Base-by-base conservation (phyloP, 2,329 filamentous ascomycete species). In the Endoconidiophora polonica region DNA sequence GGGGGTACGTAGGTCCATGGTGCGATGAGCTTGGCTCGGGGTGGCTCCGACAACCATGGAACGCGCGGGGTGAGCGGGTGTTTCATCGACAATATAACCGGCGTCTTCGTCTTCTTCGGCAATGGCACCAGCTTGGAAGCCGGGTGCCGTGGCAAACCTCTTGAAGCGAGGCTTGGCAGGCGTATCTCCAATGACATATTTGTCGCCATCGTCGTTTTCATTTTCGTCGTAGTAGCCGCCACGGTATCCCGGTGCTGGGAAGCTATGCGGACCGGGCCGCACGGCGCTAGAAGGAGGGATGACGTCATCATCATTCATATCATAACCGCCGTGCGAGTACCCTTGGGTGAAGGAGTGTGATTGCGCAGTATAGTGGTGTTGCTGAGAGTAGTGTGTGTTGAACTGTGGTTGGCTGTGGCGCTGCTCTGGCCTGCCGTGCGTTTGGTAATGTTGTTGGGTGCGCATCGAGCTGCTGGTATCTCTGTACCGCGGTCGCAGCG, bases 401-500 rank as follows among this genome's bases (percentile, higher is more conserved):
- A 33, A 33, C 18, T 24, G 40, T 10, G 20, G 9, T 18, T 42
- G 38, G 39, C 46, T 49, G 33, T 49, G 24, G 20, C 48, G 23
- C 23, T 44, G 48, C 12, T 33, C 23, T 26, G 29, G 29, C 5
- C 12, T 33, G 29, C 29, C 29, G 7, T 33, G 29, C 9, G 29
- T 33, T 33, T 33, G 29, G 29, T 48, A 42, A 22, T 48, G 16
- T 18, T 16, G 16, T 33, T 48, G 46, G n/a, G 23, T 16, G 4
- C 26, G 46, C 18, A 22, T 22, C 5, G 38, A 48, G 23, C 42
- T 16, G 18, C 20, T 45, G 20, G 48, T 33, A 22, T 55, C 51
- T 20, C 54, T 51, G 44, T 52, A 77, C 5, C 75, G 69, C 44
- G 67, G 68, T 54, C 70, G 74, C 26, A 68, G 67, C 1, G 75